Conservation (phyloP, 495 filamentous ascomycete genomes). For the Penicillium manginii region DNA sequence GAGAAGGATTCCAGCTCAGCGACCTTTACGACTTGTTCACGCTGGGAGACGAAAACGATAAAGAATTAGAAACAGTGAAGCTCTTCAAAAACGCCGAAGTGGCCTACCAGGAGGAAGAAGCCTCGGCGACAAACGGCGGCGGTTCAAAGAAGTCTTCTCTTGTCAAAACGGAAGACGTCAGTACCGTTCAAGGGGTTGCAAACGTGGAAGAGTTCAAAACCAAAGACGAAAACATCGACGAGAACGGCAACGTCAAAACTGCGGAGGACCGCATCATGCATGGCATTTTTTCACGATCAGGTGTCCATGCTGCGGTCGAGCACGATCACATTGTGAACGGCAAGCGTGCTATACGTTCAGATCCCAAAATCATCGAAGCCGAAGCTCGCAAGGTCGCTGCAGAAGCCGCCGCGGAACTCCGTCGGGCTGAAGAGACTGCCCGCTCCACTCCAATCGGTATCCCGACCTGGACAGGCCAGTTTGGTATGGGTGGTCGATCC, state of each 20-base stretch:
- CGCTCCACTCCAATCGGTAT: constrained; percentile 75
- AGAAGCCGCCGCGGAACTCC: constrained; percentile 73
- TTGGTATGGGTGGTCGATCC: constrained; percentile 71
- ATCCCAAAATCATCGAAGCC: constrained; percentile 74
- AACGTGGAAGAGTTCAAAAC: constrained; percentile 55
- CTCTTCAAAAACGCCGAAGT: constrained; percentile 86
- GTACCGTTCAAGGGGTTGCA: constrained; percentile 58
- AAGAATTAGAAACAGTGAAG: constrained; percentile 77
- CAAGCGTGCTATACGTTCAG: constrained; percentile 63
- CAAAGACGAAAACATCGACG: constrained; percentile 40
- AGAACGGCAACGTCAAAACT: constrained; percentile 44
- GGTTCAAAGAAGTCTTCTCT: constrained; percentile 15
- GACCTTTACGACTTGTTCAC: constrained; percentile 92
- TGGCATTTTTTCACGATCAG: constrained; percentile 81
- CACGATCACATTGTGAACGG: constrained; percentile 85
- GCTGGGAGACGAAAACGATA: constrained; percentile 68
- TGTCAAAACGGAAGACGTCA: constrained; percentile 40
- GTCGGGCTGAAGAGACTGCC: constrained; percentile 71
- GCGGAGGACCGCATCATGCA: constrained; percentile 75
- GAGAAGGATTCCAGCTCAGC: constrained; percentile 79
- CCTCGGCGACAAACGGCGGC: constrained; percentile 19
- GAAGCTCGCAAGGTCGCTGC: constrained; percentile 81
- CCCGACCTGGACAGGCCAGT: constrained; percentile 90
- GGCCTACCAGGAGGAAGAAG: constrained; percentile 51
- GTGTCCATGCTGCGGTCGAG: constrained; percentile 81